Base-by-base conservation (phyloP, 2,329 filamentous ascomycete genomes). In the Monilinia fructigena region DNA sequence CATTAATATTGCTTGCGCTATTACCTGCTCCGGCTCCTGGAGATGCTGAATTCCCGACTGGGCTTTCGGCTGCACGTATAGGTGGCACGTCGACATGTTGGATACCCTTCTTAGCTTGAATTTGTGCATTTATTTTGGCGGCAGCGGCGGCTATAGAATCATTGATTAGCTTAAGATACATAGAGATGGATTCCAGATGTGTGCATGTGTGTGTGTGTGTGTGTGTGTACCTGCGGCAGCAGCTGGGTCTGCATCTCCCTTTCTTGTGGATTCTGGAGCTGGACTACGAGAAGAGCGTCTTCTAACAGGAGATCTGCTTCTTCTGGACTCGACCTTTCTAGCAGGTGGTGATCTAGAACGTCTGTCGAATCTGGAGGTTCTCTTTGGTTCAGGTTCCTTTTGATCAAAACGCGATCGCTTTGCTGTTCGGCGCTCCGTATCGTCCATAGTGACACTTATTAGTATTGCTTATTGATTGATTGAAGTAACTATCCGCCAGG, bases 381-480 rank as follows among this genome's bases (percentile, higher is more conserved):
- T 84, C 75, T 88, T 89, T 66, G 90, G 87, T 75, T 95, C 92
- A 7, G 91, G 88, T 77, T 94, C 92, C 56, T 88, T 95, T 78
- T 96, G 92, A 77, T 98, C 94, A 79, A 98, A 97, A 78, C 94
- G 92, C 75, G 93, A 97, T 69, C 93, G 90, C 82, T 96, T 96
- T 68, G 83, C 81, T 68, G 82, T 82, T 69, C 87, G 86, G 76
- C 88, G 86, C 72, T 93, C 90, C 70, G 89, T 84, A 74, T 95
- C 92, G 72, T 90, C 87, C 92, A 96, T 93, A 56, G 67, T 74
- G 54, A 48, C 26, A 50, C 26, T 28, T 31, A 1, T 56, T 38
- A 4, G 16, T 23, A 8, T 12, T 26, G 31, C 42, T 18, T 2
- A 23, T 28, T 12, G 18, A n/a, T 20, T 18, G 28, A 59, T 42